Evolutionary conservation across 2,329 filamentous ascomycete species (phyloP), one percentile per base, ranked within the genome.

Genomic region (Fusarium dlaminii): DNA sequence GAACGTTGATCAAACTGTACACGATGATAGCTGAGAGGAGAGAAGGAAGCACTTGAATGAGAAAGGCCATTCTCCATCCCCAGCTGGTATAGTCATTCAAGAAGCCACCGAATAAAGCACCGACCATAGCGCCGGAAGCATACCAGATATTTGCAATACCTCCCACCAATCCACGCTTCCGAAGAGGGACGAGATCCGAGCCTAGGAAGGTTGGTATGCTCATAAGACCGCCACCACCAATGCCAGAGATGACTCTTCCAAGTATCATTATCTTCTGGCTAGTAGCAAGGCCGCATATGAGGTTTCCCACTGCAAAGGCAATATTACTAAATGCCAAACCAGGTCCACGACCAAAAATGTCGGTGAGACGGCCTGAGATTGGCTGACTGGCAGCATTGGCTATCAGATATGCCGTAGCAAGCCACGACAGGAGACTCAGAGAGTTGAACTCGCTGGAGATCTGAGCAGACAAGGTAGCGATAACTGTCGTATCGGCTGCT

Each of bases 391-490:
- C 89, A 91, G 94, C 92, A 80, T 94, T 96, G 63, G 93, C 91
- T 72, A 96, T 94, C 7, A 96, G 86, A 79, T 96, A 96, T 17
- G 92, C 91, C 0, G 92, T 91, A 0, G 93, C 94, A 8, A 96
- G 89, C 94, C 94, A 96, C 2, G 93, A 94, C 45, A 96, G 87
- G 3, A 95, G 86, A 10, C 90, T 91, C 24, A 96, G 88, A 3
- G 93, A 95, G 66, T 90, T 86, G 83, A 96, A 96, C 36, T 90
- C 90, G 76, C 89, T 91, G n/a, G 92, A 92, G 68, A 97, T 96
- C 5, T 93, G 92, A 0, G 89, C 91, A 0, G 92, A 91, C 2
- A 96, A 86, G 0, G 94, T 96, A 11, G 93, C 93, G 67, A 96
- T 92, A 66, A 96, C 90, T 20, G 93, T 95, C 2, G 88, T 88